Base-by-base conservation (phyloP, 2,329 filamentous ascomycete species). In the Ophiostoma tasmaniense region DNA sequence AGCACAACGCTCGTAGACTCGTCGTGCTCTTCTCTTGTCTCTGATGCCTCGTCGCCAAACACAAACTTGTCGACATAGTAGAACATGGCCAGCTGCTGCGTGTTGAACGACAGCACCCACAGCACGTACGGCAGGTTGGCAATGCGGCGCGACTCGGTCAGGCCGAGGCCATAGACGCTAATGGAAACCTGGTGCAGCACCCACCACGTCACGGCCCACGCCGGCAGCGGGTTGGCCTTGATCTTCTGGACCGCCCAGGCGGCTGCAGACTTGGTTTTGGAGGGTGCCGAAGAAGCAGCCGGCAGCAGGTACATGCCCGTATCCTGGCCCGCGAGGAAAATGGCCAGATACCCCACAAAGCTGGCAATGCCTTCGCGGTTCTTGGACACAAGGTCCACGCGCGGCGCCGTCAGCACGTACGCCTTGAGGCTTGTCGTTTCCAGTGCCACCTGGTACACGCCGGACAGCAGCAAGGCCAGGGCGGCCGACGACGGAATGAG, bases 331-430 rank as follows among this genome's bases (percentile, higher is more conserved):
- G 91, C 88, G 52, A 99, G 86, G 78, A 97, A 99, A 70, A 99
- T 97, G 64, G 94, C 90, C 64, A 99, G 85, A 76, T 99, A 99
- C 4, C 95, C 95, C 66, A 91, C 80, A 78, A 98, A 97, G 68
- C 93, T 97, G 78, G 94, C 97, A n/a, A 99, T 84, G 0, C 95
- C 95, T 78, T 99, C 95, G 33, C 94, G 86, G 76, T 99, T 99
- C 82, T 93, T 91, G 1, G 92, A 94, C 6, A 99, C 78, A 17
- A 97, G 81, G 74, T 93, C 87, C 0, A 84, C 87, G 4, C 95
- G 88, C 6, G 92, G 91, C 0, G 92, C 93, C 8, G 90, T 87
- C 28, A 99, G 84, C 71, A 98, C 90, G 76, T 89, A 98, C 10
- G 86, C 85, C 75, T 95, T 93, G 37, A 98, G 83, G n/a, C 82